Percentiles rank a stretch among this genome's conserved stretches.
Evolutionary conservation across 2,329 filamentous ascomycete species (phyloP).

Genomic region (Colletotrichum spinosum): DNA sequence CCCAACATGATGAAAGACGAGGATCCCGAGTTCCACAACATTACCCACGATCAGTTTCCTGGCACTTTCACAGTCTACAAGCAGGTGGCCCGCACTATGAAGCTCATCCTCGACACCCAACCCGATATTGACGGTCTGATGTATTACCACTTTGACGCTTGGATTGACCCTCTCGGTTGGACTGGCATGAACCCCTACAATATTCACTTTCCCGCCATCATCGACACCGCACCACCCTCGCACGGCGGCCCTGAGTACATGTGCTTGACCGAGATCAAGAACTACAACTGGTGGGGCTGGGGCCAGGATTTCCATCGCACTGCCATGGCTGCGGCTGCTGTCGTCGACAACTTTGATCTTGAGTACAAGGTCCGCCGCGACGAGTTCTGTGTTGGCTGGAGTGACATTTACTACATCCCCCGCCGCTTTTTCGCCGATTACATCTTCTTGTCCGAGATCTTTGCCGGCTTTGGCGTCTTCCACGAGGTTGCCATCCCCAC

Average conservation of each 20-base stretch:
- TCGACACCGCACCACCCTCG: constrained; percentile 36
- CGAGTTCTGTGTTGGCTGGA: constrained; percentile 48
- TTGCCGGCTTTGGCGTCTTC: constrained; percentile 41
- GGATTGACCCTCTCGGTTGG: constrained; percentile 46
- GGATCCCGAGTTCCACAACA: constrained; percentile 39
- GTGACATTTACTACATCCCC: constrained; percentile 49
- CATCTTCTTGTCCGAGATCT: constrained; percentile 44
- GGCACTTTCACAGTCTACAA: constrained; percentile 40
- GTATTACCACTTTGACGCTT: constrained; percentile 49
- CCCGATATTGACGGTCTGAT: constrained; percentile 45
- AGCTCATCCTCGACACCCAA: constrained; percentile 43
- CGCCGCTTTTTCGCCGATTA: constrained; percentile 47
- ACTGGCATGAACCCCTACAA: constrained; percentile 42
- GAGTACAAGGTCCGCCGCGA: constrained; percentile 41
- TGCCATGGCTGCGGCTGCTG: constrained; percentile 36
- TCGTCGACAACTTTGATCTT: constrained; percentile 38
- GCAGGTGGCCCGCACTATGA: constrained; percentile 45
- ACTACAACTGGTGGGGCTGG: constrained; percentile 42
- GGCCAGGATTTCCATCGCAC: constrained; percentile 37
- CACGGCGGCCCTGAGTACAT: constrained; percentile 39
- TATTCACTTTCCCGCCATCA: constrained; percentile 44
- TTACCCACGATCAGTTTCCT: constrained; percentile 45
- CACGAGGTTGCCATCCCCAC: constrained; percentile 48
- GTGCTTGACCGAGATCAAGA: constrained; percentile 39
- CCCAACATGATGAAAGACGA: constrained; percentile 37